Conservation (phyloP, 2,329 filamentous ascomycete species). For the Apiospora malaysiana region DNA sequence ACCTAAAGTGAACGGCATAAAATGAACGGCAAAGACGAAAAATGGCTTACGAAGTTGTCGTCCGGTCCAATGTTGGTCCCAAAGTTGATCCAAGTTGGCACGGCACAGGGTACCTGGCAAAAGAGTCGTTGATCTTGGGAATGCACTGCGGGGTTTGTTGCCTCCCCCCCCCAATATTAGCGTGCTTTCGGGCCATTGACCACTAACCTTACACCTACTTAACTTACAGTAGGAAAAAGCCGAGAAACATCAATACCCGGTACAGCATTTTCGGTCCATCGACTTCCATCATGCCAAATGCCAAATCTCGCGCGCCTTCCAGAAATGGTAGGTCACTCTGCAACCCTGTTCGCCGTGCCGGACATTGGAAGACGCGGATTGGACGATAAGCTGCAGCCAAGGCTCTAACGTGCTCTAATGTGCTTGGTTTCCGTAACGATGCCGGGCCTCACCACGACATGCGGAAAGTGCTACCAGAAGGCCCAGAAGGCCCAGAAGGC, state of each 20-base stretch:
- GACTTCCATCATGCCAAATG: neutral
- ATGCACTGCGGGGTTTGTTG: neutral
- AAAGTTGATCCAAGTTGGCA: too few relatives aligned
- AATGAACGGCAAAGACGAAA: neutral
- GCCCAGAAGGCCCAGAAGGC: too few relatives aligned
- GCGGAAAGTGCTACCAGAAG: neutral
- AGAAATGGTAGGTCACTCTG: neutral
- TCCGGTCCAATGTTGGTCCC: too few relatives aligned
- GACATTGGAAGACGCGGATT: neutral
- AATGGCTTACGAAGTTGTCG: neutral
- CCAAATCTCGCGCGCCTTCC: neutral
- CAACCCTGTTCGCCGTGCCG: neutral
- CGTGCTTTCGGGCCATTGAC: too few relatives aligned
- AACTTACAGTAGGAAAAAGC: neutral
- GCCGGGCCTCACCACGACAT: neutral
- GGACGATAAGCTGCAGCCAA: slow-evolving; percentile 17
- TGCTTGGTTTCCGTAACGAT: neutral
- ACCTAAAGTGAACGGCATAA: too few relatives aligned
- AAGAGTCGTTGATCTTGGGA: neutral
- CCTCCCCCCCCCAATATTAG: too few relatives aligned
- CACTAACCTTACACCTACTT: too few relatives aligned
- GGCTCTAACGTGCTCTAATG: neutral
- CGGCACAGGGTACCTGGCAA: too few relatives aligned
- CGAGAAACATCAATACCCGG: neutral
- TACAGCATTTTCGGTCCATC: neutral